These are phyloP conservation scores for Pelargonium australe DNA, from an alignment of 441 rosid species.

Conservation along the genomic window DNA sequence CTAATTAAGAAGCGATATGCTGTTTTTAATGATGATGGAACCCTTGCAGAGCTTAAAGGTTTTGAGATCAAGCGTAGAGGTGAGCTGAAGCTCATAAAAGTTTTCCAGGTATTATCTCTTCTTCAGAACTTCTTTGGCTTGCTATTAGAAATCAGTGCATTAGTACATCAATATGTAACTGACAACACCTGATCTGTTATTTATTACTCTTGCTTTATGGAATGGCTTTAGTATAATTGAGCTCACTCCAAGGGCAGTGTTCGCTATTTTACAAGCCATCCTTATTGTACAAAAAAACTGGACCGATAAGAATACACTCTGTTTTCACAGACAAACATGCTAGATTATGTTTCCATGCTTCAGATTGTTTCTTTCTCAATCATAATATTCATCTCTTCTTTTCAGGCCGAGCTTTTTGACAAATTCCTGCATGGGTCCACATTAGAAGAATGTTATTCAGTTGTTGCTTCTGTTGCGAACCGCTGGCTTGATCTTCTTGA, in stretches of 20 bases:
- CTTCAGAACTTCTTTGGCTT: slow-evolving; percentile 10
- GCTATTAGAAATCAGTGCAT: not conserved
- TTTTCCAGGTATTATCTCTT: slow-evolving; percentile 61
- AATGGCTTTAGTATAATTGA: not conserved
- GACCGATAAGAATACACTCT: not conserved
- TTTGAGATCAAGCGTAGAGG: slow-evolving; percentile 99
- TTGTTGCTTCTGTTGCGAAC: slow-evolving; percentile 93
- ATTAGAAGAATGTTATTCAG: slow-evolving; percentile 85
- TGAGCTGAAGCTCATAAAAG: slow-evolving; percentile 97
- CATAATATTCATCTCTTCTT: slow-evolving; percentile 16
- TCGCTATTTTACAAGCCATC: too few species aligned
- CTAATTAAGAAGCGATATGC: slow-evolving; percentile 97
- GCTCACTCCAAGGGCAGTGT: not conserved
- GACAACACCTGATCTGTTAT: not conserved
- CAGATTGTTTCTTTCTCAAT: slow-evolving; percentile 15
- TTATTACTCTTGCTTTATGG: not conserved
- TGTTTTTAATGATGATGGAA: slow-evolving; percentile 96
- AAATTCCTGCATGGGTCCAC: slow-evolving; percentile 90
- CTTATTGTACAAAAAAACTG: not conserved
- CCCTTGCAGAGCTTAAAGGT: slow-evolving; percentile 98
- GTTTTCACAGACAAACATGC: not conserved
- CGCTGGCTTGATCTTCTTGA: slow-evolving; percentile 99
- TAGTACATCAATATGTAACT: not conserved
- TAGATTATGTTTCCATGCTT: slow-evolving; percentile 5
- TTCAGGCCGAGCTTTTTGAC: slow-evolving; percentile 95